These are phyloP conservation scores for Salix purpurea DNA, from an alignment of 345 rosid genomes.

Conservation along the genomic window DNA sequence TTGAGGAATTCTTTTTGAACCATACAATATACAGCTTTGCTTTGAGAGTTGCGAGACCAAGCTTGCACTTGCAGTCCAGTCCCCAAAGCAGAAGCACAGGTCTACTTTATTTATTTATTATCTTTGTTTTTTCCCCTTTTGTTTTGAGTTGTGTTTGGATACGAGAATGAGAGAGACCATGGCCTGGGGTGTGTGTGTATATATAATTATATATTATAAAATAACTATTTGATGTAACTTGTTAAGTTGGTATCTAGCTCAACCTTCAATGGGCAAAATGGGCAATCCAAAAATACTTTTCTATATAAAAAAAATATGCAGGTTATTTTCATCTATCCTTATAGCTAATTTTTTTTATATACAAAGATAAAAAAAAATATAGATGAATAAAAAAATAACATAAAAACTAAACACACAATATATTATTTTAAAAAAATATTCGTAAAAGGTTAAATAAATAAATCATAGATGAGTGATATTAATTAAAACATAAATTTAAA, in stretches of 20 bases:
- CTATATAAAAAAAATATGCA: no score
- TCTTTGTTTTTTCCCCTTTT: slow-evolving; percentile 23
- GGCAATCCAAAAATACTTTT: neutral
- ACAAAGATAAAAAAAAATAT: no score
- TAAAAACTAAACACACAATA: no score
- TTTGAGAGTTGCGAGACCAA: slow-evolving; percentile 53
- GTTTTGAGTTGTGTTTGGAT: slow-evolving; percentile 27
- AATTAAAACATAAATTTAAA: no score
- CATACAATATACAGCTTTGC: slow-evolving; percentile 20
- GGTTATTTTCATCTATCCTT: no score
- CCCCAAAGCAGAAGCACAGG: slow-evolving; percentile 35
- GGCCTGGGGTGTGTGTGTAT: neutral
- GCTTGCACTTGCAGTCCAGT: slow-evolving; percentile 47
- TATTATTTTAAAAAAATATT: no score
- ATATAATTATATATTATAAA: no score
- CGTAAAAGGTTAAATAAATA: no score
- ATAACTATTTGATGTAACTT: neutral
- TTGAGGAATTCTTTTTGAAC: slow-evolving; percentile 27
- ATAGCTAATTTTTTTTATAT: no score
- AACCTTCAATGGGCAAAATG: neutral
- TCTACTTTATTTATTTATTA: slow-evolving; percentile 10
- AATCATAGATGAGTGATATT: no score
- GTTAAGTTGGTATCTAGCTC: neutral
- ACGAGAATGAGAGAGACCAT: slow-evolving; percentile 1
- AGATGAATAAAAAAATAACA: no score